Evolutionary conservation across 805 yeast species (phyloP).

Genomic region (Ogataea parapolymorpha): DNA sequence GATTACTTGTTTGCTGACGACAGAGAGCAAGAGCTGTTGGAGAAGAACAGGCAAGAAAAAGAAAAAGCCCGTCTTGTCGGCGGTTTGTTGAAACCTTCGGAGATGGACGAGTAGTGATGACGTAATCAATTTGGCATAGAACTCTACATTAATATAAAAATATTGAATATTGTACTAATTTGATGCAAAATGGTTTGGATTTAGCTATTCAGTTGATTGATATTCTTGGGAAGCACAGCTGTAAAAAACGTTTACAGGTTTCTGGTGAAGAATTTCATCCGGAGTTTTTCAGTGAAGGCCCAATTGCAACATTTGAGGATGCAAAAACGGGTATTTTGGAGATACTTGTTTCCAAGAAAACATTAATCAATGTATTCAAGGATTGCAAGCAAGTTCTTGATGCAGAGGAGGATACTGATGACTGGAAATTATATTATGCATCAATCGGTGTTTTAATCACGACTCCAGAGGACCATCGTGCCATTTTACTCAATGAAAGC

Average conservation of each 20-base stretch:
- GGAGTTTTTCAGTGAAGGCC: conserved; percentile 28
- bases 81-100: conserved; percentile 92
- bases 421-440: conserved; percentile 9
- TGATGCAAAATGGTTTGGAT: conserved; percentile 1
- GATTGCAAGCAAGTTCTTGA: conserved; percentile 15
- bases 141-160: background rate
- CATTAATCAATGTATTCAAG: conserved; percentile 15
- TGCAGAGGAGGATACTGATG: background rate
- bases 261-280: conserved; percentile 23
- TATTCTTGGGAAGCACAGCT: background rate
- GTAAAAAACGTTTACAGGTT: conserved; percentile 1
- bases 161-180: background rate
- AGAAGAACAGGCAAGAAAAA: conserved; percentile 64
- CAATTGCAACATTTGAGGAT: conserved; percentile 18
- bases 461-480: conserved; percentile 30
- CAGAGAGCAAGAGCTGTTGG: conserved; percentile 70
- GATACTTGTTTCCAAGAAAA: conserved; percentile 14
- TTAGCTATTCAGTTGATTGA: conserved; percentile 3
- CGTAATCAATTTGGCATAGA: conserved; percentile 4
- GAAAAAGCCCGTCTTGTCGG: conserved; percentile 86
- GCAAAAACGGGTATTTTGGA: conserved; percentile 11
- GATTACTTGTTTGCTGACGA: conserved; percentile 95
- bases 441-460: conserved; percentile 26
- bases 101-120: conserved; percentile 63
- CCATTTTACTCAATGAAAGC: conserved; percentile 16